Percentiles rank a stretch among this genome's conserved stretches.
Conservation (phyloP, 2,329 filamentous ascomycete species). For the Phyllosticta capitalensis region DNA sequence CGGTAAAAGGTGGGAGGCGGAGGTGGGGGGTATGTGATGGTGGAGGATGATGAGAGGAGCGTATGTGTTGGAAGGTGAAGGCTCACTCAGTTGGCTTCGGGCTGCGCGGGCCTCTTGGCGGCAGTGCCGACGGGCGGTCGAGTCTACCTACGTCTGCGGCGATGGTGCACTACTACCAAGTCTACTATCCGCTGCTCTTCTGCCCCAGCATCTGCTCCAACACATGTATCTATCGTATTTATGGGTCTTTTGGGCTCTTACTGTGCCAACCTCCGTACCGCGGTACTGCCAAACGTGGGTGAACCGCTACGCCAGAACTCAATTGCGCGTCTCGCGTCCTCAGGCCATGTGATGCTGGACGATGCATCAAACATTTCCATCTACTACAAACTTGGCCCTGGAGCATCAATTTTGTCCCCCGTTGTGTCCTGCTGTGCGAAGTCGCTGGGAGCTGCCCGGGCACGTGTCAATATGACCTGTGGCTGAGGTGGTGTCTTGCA, state of each 20-base stretch:
- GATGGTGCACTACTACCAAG: neutral
- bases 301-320: neutral
- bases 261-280: too few relatives aligned
- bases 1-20: conserved; percentile 15
- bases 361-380: neutral
- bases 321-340: neutral
- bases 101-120: conserved; percentile 10
- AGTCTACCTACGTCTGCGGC: neutral
- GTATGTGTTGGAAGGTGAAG: conserved; percentile 7
- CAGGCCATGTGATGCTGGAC: neutral
- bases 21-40: conserved; percentile 13
- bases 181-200: neutral
- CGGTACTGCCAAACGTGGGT: neutral
- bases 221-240: too few relatives aligned
- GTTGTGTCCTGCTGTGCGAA: neutral
- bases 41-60: conserved; percentile 12
- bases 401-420: neutral
- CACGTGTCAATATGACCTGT: neutral
- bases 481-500: neutral
- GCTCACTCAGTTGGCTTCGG: conserved; percentile 6
- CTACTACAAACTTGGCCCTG: neutral
- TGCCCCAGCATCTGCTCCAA: too few relatives aligned
- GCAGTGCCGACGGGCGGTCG: conserved; percentile 2
- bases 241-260: too few relatives aligned
- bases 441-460: neutral